Evolutionary conservation across 331 rosid genomes (phyloP), one percentile per base, ranked within the genome.

Genomic region (Quercus phellos): DNA sequence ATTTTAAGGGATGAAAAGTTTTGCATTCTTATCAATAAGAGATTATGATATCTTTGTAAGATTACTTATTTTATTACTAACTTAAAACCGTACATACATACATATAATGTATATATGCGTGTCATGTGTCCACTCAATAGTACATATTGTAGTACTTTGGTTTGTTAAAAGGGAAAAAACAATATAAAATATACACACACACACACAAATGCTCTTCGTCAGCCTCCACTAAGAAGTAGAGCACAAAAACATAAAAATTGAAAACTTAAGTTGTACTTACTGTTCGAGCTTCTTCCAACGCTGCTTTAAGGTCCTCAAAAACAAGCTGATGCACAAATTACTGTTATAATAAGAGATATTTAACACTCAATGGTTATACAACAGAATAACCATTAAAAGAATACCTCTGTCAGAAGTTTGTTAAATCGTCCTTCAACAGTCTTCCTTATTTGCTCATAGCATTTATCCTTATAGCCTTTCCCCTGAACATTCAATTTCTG

Each of bases 381-480:
- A 26, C n/a, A 6, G 54, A 68, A 7, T 30, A 26, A 22, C 60
- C 7, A 58, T 21, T 35, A 34, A 17, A 74, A 24, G 30, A 58
- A 35, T 83, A 94, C 99, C 96, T 87, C 93, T 12, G 88, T 91
- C 54, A 94, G 91, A 85, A 94, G 98, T 79, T 84, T 94, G 88
- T 87, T 79, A 84, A 94, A 94, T 74, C 99, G 85, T 61, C 71
- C 84, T 84, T 94, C 99, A 69, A 94, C 99, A 70, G 98, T 90
- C 90, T 90, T 94, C 86, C 94, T 73, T 82, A 94, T 91, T 74
- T 91, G 97, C 74, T 94, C 98, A 79, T 94, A 94, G 86, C 98
- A 94, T 84, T 91, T 94, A 83, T 94, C 99, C 87, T 86, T 94
- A 46, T 86, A 94, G 82, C 96, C 96, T 92, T 94, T 94, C 70